Conservation (phyloP, 148 eudicot species). For the Tetragonia tetragonoides region DNA sequence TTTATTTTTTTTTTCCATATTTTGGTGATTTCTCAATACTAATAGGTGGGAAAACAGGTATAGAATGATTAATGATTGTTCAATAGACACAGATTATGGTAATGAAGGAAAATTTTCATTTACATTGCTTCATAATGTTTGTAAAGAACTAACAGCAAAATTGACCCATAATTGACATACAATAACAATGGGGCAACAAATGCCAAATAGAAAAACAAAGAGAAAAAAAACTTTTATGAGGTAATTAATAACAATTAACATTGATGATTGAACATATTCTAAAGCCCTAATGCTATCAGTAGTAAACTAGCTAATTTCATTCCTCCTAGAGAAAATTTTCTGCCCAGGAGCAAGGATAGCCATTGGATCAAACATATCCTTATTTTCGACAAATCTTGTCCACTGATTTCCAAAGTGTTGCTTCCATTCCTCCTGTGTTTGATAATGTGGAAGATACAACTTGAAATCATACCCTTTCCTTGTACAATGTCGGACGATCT, state of each 20-base stretch:
- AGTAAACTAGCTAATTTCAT: slow-evolving; percentile 2
- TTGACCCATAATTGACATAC: slow-evolving; percentile 3
- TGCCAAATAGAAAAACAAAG: neutral
- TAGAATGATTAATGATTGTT: too few species aligned
- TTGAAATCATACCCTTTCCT: slow-evolving; percentile 58
- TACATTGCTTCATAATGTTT: slow-evolving; percentile 44
- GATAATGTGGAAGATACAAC: slow-evolving; percentile 76
- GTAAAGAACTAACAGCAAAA: slow-evolving; percentile 22
- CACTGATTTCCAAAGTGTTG: slow-evolving; percentile 72
- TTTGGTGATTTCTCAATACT: too few species aligned
- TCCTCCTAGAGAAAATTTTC: slow-evolving; percentile 59
- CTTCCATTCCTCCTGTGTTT: slow-evolving; percentile 62
- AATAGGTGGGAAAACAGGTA: too few species aligned
- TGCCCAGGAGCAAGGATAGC: slow-evolving; percentile 94
- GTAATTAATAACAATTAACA: slow-evolving; percentile 8
- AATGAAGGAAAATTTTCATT: slow-evolving; percentile 31
- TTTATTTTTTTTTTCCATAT: too few species aligned
- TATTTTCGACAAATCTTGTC: slow-evolving; percentile 60
- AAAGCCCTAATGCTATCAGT: neutral
- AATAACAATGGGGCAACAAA: slow-evolving; percentile 3
- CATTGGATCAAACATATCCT: slow-evolving; percentile 65
- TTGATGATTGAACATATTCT: slow-evolving; percentile 6
- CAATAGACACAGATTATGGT: too few species aligned
- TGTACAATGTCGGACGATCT: slow-evolving; percentile 49
- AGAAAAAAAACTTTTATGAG: neutral